Conservation (phyloP, 1,284 basidiomycete genomes). For the Austroboletus niveus region DNA sequence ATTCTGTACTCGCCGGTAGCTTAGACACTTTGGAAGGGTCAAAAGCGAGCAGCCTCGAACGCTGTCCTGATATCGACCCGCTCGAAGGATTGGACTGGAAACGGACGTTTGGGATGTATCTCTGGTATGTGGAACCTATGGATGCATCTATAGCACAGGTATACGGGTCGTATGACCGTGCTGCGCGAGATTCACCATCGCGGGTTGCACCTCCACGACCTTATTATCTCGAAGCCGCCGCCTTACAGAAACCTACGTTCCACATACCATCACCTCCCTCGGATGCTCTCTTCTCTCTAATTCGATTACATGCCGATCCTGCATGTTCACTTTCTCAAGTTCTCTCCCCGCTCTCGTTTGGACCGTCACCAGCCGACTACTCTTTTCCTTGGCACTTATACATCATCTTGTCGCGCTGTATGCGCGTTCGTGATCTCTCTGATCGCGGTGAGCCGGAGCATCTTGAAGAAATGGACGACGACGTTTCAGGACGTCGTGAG, state of each 20-base stretch:
- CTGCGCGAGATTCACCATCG: constrained; percentile 43
- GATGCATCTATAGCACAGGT: constrained; percentile 73
- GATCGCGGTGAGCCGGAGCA: constrained; percentile 64
- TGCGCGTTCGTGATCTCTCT: constrained; percentile 81
- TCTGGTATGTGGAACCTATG: constrained; percentile 86
- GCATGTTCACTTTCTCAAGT: constrained; percentile 61
- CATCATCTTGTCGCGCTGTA: constrained; percentile 79
- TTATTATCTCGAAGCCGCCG: constrained; percentile 54
- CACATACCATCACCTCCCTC: constrained; percentile 33
- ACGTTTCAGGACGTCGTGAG: constrained; percentile 46
- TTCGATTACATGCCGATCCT: constrained; percentile 75
- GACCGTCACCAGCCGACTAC: constrained; percentile 75
- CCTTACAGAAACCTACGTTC: constrained; percentile 34
- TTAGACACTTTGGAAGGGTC: constrained; percentile 64
- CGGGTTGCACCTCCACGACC: constrained; percentile 66
- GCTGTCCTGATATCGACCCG: constrained; percentile 66
- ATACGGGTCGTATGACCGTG: constrained; percentile 65
- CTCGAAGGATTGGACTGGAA: constrained; percentile 93
- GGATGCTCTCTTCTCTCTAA: constrained; percentile 83
- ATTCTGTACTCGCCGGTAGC: constrained; percentile 84
- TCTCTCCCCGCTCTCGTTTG: constrained; percentile 71
- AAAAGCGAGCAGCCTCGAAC: constrained; percentile 53
- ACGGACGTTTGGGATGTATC: constrained; percentile 83
- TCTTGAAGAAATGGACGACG: constrained; percentile 37
- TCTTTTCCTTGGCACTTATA: constrained; percentile 94